Base-by-base conservation (phyloP, 2,329 filamentous ascomycete species). In the Septoria petroselini region DNA sequence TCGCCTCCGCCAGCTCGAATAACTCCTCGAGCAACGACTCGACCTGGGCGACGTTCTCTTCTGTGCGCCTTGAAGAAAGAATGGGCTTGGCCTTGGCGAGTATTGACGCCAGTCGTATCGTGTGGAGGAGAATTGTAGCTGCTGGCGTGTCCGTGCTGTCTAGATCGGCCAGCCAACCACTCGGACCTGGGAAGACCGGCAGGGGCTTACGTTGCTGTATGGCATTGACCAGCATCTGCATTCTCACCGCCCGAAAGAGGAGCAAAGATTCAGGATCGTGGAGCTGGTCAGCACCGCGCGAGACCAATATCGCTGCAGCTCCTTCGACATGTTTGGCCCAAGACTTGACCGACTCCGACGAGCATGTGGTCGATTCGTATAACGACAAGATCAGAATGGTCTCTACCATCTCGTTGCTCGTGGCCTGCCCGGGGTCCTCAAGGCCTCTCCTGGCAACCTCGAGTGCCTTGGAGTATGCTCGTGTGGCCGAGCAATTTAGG, bases 241-340 rank as follows among this genome's bases (percentile, higher is more conserved):
- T 50, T n/a, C 46, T 15, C 5, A 50, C 48, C 2, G 47, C 52
- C 11, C 47, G 47, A 9, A 54, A 54, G 14, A 54, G 38, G 5
- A 50, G 37, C 6, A 47, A 27, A 19, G 48, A 44, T n/a, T 42
- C 30, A 3, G 25, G n/a, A n/a, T 50, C 21, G 11, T 44, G 23
- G 8, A 48, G 43, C 23, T 54, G 39, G 9, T 51, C 27, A 2
- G 30, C 15, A 3, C 52, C 48, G n/a, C 48, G 43, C 1, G 52
- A 42, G n/a, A 27, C 43, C 12, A 54, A 33, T 4, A 54, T 38
- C 0, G 52, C 49, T 8, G 45, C 41, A 4, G 52, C 52, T 7
- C 52, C 52, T 11, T 51, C 52, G 8, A 54, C 48, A 19, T 54
- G 52, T 12, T 39, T 41, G 3, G 52, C 48, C 52, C 52, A 51